These are phyloP conservation scores for Deakozyma indianensis DNA, from an alignment of 805 yeast species.

Conservation along the genomic window DNA sequence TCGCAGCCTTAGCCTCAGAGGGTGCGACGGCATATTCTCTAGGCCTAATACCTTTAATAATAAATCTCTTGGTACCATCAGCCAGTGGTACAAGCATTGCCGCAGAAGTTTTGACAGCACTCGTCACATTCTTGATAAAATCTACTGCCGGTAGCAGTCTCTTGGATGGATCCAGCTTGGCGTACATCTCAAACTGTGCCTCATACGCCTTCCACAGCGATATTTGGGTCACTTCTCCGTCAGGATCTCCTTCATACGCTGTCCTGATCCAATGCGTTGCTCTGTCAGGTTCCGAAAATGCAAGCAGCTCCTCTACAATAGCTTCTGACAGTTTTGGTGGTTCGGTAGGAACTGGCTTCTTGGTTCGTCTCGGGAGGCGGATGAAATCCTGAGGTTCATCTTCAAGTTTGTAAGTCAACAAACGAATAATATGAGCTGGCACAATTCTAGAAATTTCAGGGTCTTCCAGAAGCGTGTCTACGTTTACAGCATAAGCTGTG, in stretches of 20 bases:
- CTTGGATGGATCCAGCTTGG: slow-evolving; percentile 16
- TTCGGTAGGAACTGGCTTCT: slow-evolving; percentile 49
- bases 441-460: slow-evolving; percentile 36
- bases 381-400: slow-evolving; percentile 23
- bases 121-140: slow-evolving; percentile 84
- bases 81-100: slow-evolving; percentile 79
- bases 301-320: slow-evolving; percentile 44
- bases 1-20: slow-evolving; percentile 5
- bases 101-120: slow-evolving; percentile 74
- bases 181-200: slow-evolving; percentile 56
- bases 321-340: slow-evolving; percentile 47
- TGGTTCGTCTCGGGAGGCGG: slow-evolving; percentile 24
- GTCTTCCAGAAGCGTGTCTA: slow-evolving; percentile 35
- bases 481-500: slow-evolving; percentile 45
- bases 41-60: slow-evolving; percentile 90
- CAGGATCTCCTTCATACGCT: slow-evolving; percentile 63
- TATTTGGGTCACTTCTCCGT: slow-evolving; percentile 86
- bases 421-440: slow-evolving; percentile 45
- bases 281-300: slow-evolving; percentile 69
- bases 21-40: slow-evolving; percentile 30
- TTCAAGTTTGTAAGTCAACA: slow-evolving; percentile 36
- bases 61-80: slow-evolving; percentile 61
- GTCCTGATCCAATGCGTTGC: slow-evolving; percentile 93
- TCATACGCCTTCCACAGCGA: slow-evolving; percentile 94
- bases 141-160: slow-evolving; percentile 83